Base-by-base conservation (phyloP, 2,329 filamentous ascomycete species). In the Pyrenophora teres region DNA sequence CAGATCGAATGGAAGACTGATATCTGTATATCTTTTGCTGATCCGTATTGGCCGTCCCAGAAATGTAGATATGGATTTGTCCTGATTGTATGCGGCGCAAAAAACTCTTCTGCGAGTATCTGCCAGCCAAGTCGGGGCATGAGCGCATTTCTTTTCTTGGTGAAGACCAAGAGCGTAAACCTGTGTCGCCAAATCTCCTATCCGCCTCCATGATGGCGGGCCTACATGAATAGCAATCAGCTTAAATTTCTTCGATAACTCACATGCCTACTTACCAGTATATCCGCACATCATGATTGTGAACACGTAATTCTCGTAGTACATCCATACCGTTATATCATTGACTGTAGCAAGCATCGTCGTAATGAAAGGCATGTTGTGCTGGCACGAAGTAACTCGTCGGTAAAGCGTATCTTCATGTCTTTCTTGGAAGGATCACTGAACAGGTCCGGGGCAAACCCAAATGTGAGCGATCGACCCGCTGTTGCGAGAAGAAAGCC, bases 341-440 rank as follows among this genome's bases (percentile, higher is more conserved):
- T 77, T 77, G 2, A 71, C 64, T 2, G 73, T 69, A 4, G 69
- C 71, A 12, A 77, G 61, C 36, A 73, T 59, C 4, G 66, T 73
- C 48, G 72, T 75, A 7, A 77, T 62, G 2, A 74, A 2, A 75
- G 54, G 21, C 69, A 74, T 7, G 63, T 68, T 6, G 75, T 73
- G 43, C 74, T 74, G 8, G 72, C 60, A 12, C 67, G 61, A 15
- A 73, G 57, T 23, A 73, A 42, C 43, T 73, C 67, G 30, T 73
- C 64, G 1, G 64, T 53, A 16, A 72, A 60, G 8, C 60, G 59
- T 18, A 59, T 52, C 43, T 59, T 63, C 46, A 60, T 19, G 1
- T 40, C 57, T 13, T 60, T 52, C 15, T 64, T 59, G 1, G 40
- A 40, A 12, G 57, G 54, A 8, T 65, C 60, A 16, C 46, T 61